A percentile compares a stretch with the other conserved stretches of the same genome.
These are phyloP conservation scores for Beauveria varroae DNA, from an alignment of 2,329 filamentous ascomycete species.

Conservation along the genomic window DNA sequence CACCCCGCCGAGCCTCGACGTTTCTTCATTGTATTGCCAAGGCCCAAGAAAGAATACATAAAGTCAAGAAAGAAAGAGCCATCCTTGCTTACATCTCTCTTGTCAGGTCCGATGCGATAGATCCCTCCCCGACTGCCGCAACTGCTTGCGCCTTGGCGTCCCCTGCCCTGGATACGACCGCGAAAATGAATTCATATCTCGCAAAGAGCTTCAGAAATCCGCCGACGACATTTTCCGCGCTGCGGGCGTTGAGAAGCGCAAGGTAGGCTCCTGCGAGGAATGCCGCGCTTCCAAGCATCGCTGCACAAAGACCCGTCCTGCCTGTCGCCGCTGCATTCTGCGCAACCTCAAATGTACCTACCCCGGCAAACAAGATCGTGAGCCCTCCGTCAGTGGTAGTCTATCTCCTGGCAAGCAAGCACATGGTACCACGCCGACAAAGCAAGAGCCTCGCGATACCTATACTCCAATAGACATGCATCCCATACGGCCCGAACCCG, in stretches of 20 bases:
- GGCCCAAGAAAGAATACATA: too few relatives aligned
- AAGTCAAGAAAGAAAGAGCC: neutral
- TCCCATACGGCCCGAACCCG: constrained; percentile 1
- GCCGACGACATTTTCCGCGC: constrained; percentile 21
- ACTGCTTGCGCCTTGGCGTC: constrained; percentile 19
- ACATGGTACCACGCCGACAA: neutral
- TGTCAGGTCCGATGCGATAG: constrained; percentile 20
- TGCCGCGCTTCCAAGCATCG: constrained; percentile 21
- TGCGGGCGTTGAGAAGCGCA: constrained; percentile 21
- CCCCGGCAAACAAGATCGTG: constrained; percentile 12
- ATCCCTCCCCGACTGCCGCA: constrained; percentile 15
- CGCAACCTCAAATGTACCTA: constrained; percentile 17
- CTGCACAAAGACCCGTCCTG: constrained; percentile 20
- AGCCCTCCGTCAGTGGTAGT: constrained; percentile 6
- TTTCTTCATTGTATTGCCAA: neutral
- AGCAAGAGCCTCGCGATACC: constrained; percentile 2
- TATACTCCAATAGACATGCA: constrained; percentile 4
- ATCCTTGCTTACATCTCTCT: neutral
- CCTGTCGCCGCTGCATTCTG: constrained; percentile 21
- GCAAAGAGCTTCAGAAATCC: constrained; percentile 17
- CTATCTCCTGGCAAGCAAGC: constrained; percentile 1
- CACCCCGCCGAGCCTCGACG: neutral
- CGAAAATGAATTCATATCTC: constrained; percentile 15
- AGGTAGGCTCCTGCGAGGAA: constrained; percentile 21
- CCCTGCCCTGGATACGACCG: constrained; percentile 19